Percentiles rank a stretch among this genome's conserved stretches.
Conservation (phyloP, 148 eudicot species). For the Vaccinium macrocarpon region DNA sequence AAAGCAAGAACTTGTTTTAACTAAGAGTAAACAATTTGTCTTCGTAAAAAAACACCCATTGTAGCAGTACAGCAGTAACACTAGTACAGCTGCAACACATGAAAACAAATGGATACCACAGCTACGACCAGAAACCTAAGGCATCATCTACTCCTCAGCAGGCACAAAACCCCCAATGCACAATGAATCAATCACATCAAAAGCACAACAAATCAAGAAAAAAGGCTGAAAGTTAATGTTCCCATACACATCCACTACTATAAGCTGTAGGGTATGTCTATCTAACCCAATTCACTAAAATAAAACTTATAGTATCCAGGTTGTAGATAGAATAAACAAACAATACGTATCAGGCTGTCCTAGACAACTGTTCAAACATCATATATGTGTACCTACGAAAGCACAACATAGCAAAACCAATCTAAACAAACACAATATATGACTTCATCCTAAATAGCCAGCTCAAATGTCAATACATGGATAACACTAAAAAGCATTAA, state of each 20-base stretch:
- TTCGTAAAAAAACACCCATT: not conserved
- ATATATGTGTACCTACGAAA: not conserved
- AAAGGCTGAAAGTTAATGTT: not conserved
- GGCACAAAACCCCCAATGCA: constrained; percentile 1
- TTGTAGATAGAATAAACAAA: not conserved
- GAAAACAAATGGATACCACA: not conserved
- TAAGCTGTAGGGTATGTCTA: not conserved
- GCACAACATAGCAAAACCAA: not conserved
- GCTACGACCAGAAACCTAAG: not conserved
- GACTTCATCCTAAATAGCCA: not conserved
- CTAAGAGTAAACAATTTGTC: not conserved
- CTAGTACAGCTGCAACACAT: not conserved
- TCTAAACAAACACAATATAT: not conserved
- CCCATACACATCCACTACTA: not conserved
- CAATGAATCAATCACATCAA: not conserved
- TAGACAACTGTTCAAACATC: not conserved
- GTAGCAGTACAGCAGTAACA: not conserved
- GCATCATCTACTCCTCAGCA: not conserved
- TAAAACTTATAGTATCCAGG: not conserved
- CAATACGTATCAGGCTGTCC: not conserved
- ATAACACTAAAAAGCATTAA: not conserved
- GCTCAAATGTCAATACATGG: not conserved
- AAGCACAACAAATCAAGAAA: not conserved
- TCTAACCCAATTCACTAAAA: not conserved
- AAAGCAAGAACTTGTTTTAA: not conserved